Evolutionary conservation across 345 rosid genomes (phyloP).

Genomic region (Punica granatum): DNA sequence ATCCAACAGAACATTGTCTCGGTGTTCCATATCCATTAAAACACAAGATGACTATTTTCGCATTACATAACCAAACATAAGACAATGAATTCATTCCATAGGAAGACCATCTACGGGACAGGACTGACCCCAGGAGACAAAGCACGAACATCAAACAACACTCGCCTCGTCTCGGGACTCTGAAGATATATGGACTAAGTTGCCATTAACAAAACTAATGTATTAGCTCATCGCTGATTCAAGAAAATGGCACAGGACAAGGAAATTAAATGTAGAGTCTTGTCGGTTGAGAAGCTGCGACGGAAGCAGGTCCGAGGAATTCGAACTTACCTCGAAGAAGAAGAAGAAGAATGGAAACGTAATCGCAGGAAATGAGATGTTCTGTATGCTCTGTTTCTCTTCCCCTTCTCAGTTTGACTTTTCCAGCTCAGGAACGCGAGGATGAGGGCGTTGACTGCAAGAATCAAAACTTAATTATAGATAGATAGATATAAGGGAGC

Average conservation of each 20-base stretch:
- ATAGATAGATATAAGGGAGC: no score
- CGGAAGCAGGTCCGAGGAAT: neutral
- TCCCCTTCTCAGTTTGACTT: neutral
- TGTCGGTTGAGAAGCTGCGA: neutral
- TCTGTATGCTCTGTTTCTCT: neutral
- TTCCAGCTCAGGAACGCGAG: neutral
- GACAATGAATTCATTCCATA: neutral
- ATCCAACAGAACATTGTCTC: no score
- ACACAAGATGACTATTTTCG: no score
- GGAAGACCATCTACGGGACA: no score
- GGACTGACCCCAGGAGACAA: no score
- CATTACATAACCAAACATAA: neutral
- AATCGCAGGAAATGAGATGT: neutral
- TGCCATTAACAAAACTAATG: neutral
- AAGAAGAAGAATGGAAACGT: neutral
- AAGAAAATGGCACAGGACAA: neutral
- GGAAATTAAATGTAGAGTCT: neutral
- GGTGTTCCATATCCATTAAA: neutral
- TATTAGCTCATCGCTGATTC: neutral
- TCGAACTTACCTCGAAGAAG: neutral
- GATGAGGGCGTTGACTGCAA: neutral
- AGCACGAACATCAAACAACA: no score
- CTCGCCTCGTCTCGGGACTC: neutral
- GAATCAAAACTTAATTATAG: no score
- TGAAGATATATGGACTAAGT: neutral